Percentiles rank a stretch among this genome's conserved stretches.
Conservation (phyloP, 73 alveolate species). For the Stentor roeselii region DNA sequence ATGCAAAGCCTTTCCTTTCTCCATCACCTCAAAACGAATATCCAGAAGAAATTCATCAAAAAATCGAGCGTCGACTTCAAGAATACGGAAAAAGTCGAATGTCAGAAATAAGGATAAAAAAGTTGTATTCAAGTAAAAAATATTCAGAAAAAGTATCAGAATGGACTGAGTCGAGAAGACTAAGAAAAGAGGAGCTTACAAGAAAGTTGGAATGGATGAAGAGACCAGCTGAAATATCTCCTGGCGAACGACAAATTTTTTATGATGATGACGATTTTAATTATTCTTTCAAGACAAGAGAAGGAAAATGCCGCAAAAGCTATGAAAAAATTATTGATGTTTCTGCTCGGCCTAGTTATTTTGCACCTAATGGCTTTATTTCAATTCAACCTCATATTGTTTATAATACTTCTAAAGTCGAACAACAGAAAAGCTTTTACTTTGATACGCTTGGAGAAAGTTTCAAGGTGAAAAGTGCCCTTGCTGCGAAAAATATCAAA, state of each 20-base stretch:
- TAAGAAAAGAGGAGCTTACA: not conserved
- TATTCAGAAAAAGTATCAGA: not conserved
- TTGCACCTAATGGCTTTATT: not conserved
- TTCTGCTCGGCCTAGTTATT: not conserved
- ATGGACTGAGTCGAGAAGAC: not conserved
- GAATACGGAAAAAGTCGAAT: not conserved
- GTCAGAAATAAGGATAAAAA: too few relatives aligned
- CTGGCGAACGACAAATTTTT: not conserved
- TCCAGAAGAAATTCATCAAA: not conserved
- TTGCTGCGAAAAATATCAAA: not conserved
- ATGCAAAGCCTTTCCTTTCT: not conserved
- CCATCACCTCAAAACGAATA: not conserved
- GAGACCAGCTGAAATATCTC: not conserved
- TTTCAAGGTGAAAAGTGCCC: not conserved
- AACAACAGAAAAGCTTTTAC: not conserved
- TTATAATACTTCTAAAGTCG: too few relatives aligned
- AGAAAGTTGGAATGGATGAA: not conserved
- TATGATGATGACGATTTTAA: not conserved
- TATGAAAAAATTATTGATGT: not conserved
- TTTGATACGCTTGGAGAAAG: not conserved
- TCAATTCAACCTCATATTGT: not conserved
- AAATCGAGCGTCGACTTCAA: not conserved
- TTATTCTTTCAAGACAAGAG: not conserved
- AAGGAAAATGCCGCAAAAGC: not conserved
- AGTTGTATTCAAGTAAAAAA: not conserved